Base-by-base conservation (phyloP, 331 rosid species). In the Stylosanthes scabra region DNA sequence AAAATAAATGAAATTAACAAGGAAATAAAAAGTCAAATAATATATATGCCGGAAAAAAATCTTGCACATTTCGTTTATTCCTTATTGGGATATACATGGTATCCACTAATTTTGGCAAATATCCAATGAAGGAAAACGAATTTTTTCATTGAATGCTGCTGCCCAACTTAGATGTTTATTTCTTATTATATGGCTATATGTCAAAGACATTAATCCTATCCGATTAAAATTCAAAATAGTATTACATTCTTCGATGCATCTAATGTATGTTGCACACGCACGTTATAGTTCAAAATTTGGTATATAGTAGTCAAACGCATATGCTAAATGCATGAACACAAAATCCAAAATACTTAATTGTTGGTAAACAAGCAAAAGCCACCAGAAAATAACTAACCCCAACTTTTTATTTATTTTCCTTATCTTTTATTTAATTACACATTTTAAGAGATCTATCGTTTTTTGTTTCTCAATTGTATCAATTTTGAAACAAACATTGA, bases 281-380 rank as follows among this genome's bases (percentile, higher is more conserved):
- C 14, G 39, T 28, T 11, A 2, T 40, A 59, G 59, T 5, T 8
- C 50, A 34, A 46, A 49, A 12, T 49, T 15, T 49, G 55, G 20
- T 12, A 2, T 49, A 12, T 49, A 12, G 20, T 15, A n/a, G 16
- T 12, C 55, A 49, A 49, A 12, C 20, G 20, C 7, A 49, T 7
- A 31, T 31, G 37, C 37, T 31, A 31, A 31, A 5, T 49, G 14
- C 55, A 49, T 49, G 55, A 12, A 49, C 9, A 15, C 59, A 64
- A 39, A 3, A 15, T 31, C 52, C 56, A 44, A n/a, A 45, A 45
- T 74, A 55, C 29, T 54, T 46, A n/a, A 44, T 54, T 63, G 71
- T 87, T 83, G 92, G 89, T 78, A 82, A 77, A 88, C 75, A 59
- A 74, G 70, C 89, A 90, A 85, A 72, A 55, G 65, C n/a, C 54